Percentiles rank a stretch among this genome's conserved stretches.
Evolutionary conservation across 768 basidiomycete genomes (phyloP).

Genomic region (Galerina marginata): DNA sequence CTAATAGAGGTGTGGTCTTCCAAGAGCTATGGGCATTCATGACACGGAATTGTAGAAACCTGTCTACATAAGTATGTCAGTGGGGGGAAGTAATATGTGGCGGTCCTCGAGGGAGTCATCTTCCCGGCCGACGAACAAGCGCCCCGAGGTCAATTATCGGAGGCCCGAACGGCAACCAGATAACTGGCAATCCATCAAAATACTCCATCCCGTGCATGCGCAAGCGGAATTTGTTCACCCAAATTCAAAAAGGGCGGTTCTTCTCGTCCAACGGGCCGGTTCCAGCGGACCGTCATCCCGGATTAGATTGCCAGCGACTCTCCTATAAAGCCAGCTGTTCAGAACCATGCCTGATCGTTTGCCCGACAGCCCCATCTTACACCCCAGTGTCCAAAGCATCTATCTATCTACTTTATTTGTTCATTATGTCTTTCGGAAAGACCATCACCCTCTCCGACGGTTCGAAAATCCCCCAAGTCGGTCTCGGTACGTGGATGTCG

Average conservation of each 20-base stretch:
- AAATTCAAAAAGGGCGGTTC: neutral
- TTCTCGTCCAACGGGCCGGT: neutral
- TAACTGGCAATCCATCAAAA: neutral
- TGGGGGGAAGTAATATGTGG: no score
- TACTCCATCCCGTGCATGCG: neutral
- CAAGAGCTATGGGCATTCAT: no score
- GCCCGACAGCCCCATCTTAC: neutral
- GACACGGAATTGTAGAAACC: no score
- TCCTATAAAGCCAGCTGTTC: slow-evolving; percentile 7
- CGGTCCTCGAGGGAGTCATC: no score
- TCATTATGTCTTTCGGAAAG: slow-evolving; percentile 46
- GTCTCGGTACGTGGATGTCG: slow-evolving; percentile 84
- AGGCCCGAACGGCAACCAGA: no score
- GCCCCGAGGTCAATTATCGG: no score
- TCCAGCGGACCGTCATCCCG: slow-evolving; percentile 4
- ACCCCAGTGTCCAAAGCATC: neutral
- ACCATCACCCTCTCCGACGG: slow-evolving; percentile 50
- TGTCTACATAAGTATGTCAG: no score
- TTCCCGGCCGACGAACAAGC: no score
- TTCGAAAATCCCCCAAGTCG: slow-evolving; percentile 71
- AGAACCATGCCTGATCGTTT: neutral
- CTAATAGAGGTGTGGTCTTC: no score
- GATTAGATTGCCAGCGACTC: neutral
- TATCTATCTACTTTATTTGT: slow-evolving; percentile 6
- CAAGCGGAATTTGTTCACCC: neutral